Conservation (phyloP, 805 yeast species). For the Monosporozyma yasuniensis region DNA sequence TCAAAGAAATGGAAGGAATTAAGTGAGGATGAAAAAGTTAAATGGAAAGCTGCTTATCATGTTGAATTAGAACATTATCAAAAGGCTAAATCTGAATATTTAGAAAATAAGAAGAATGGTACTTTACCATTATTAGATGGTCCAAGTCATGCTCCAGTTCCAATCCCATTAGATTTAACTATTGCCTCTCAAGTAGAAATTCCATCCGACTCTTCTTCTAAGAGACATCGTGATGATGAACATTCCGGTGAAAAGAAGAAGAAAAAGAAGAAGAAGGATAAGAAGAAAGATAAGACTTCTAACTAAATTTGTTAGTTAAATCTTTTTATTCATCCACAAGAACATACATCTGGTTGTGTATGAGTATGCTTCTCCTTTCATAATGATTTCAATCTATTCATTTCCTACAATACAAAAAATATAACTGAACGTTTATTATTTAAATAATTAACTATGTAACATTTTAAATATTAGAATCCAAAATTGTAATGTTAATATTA, state of each 20-base stretch:
- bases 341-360: background rate
- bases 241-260: slow-evolving; percentile 34
- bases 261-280: slow-evolving; percentile 47
- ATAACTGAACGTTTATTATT: background rate
- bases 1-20: slow-evolving; percentile 72
- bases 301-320: background rate
- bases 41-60: slow-evolving; percentile 54
- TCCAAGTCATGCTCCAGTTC: slow-evolving; percentile 35
- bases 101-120: slow-evolving; percentile 39
- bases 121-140: slow-evolving; percentile 20
- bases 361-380: background rate
- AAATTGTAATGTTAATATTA: background rate
- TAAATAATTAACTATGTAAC: slow-evolving; percentile 3
- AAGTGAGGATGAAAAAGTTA: slow-evolving; percentile 57
- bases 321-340: background rate
- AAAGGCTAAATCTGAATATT: slow-evolving; percentile 37
- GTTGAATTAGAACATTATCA: slow-evolving; percentile 39
- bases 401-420: background rate
- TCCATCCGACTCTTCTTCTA: slow-evolving; percentile 23
- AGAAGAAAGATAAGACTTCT: slow-evolving; percentile 36
- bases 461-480: slow-evolving; percentile 1
- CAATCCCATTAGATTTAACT: slow-evolving; percentile 30
- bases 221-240: slow-evolving; percentile 32
- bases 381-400: background rate
- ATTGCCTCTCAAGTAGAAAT: slow-evolving; percentile 13